phyloP scores from a whole-genome alignment of 495 filamentous ascomycete genomes.

The Neohortaea acidophila region DNA sequence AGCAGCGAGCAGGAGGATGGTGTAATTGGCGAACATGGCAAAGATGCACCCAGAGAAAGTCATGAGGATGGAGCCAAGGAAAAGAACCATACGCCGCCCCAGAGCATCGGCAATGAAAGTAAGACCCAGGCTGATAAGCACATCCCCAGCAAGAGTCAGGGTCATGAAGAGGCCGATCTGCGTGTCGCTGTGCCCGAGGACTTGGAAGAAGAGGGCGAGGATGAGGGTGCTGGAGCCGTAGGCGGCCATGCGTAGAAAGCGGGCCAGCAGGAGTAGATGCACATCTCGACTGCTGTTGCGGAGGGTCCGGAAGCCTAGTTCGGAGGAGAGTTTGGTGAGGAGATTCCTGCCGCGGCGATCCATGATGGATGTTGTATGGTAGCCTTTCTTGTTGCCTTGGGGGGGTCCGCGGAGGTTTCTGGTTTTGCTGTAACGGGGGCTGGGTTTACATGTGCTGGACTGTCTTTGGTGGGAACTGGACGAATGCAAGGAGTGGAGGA shows the following conservation, averaged over 20 bases:
- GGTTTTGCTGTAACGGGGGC: too few relatives aligned
- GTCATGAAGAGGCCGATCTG: slow-evolving; percentile 78
- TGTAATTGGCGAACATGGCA: slow-evolving; percentile 51
- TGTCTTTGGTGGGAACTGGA: too few relatives aligned
- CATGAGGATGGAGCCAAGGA: slow-evolving; percentile 55
- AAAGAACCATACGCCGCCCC: slow-evolving; percentile 50
- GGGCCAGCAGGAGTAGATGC: slow-evolving; percentile 56
- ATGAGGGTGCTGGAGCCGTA: slow-evolving; percentile 65
- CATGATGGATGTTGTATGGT: too few relatives aligned
- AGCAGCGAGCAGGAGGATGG: slow-evolving; percentile 54
- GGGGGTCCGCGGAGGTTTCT: too few relatives aligned
- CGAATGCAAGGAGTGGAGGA: too few relatives aligned
- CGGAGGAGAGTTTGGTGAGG: too few relatives aligned
- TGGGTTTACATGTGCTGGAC: too few relatives aligned
- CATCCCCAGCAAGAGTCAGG: slow-evolving; percentile 68
- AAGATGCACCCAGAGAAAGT: slow-evolving; percentile 50
- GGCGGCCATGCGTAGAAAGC: slow-evolving; percentile 65
- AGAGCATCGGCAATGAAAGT: slow-evolving; percentile 60
- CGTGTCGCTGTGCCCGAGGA: slow-evolving; percentile 46
- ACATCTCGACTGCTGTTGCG: slow-evolving; percentile 41
- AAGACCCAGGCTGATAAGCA: slow-evolving; percentile 56
- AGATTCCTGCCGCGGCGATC: too few relatives aligned
- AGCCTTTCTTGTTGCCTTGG: too few relatives aligned
- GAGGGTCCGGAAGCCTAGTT: slow-evolving; percentile 36
- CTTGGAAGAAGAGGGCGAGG: slow-evolving; percentile 52